These are phyloP conservation scores for Arthroderma uncinatum DNA, from an alignment of 2,329 filamentous ascomycete genomes.

Conservation along the genomic window DNA sequence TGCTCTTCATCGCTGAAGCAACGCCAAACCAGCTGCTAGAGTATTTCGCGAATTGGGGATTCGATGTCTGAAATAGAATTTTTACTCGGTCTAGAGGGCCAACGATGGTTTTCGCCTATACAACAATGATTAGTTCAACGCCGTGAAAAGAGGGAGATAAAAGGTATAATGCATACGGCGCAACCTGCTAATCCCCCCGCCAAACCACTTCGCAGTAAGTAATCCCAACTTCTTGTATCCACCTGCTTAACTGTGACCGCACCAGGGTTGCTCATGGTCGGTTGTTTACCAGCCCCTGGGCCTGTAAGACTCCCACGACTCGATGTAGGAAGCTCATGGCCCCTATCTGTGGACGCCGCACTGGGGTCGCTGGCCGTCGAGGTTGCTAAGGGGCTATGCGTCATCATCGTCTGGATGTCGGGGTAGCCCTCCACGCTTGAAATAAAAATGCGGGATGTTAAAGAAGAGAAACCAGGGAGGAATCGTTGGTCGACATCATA, in stretches of 20 bases:
- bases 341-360: neutral
- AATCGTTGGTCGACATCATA: neutral
- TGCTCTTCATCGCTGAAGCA: conserved; percentile 69
- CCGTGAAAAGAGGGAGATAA: neutral
- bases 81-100: conserved; percentile 95
- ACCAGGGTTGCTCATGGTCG: neutral
- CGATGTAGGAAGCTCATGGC: neutral
- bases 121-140: conserved; percentile 9
- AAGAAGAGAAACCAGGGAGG: neutral
- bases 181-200: conserved; percentile 87
- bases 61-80: conserved; percentile 93
- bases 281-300: neutral
- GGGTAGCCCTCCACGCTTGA: neutral
- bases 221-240: conserved; percentile 67
- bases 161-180: conserved; percentile 52
- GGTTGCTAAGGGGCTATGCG: conserved; percentile 1
- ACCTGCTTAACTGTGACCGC: conserved; percentile 22
- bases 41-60: conserved; percentile 89
- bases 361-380: neutral
- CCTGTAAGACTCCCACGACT: neutral
- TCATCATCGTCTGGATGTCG: neutral
- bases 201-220: conserved; percentile 69
- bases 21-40: conserved; percentile 79
- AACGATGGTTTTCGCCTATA: conserved; percentile 83
- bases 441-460: neutral